Conservation (phyloP, 2,329 filamentous ascomycete genomes). For the Penicillium sp. region DNA sequence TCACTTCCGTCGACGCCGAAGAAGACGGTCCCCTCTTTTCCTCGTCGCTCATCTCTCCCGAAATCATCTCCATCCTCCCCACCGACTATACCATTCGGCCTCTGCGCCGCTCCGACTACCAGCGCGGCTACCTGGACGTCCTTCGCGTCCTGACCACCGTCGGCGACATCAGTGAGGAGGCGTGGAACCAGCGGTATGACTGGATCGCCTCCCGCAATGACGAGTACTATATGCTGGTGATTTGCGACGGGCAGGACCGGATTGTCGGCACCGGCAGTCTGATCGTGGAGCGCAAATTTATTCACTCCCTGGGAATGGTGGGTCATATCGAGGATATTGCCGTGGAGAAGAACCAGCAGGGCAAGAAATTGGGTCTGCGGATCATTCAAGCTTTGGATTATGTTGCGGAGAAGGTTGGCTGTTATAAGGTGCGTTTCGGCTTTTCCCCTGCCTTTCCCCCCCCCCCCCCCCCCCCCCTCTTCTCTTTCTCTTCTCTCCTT, state of each 20-base stretch:
- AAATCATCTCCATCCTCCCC: conserved; percentile 67
- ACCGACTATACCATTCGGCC: conserved; percentile 77
- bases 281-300: conserved; percentile 80
- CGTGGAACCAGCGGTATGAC: conserved; percentile 74
- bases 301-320: conserved; percentile 51
- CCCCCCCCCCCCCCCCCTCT: conserved; percentile 1
- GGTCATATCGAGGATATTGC: conserved; percentile 98
- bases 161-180: conserved; percentile 70
- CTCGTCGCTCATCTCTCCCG: conserved; percentile 66
- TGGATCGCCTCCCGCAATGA: conserved; percentile 70
- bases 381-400: conserved; percentile 91
- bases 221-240: conserved; percentile 79
- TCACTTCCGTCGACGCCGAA: conserved; percentile 22
- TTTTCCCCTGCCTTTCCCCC: conserved; percentile 3
- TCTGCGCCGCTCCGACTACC: conserved; percentile 70
- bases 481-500: neutral
- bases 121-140: conserved; percentile 80
- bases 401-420: conserved; percentile 80
- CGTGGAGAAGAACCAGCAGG: conserved; percentile 89
- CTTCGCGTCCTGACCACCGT: conserved; percentile 88
- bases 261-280: conserved; percentile 89
- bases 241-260: conserved; percentile 63
- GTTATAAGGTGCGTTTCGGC: conserved; percentile 64
- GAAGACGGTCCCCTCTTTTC: conserved; percentile 64
- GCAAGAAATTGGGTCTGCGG: conserved; percentile 88